Conservation (phyloP, 768 basidiomycete genomes). For the Phlegmacium glaucopus region DNA sequence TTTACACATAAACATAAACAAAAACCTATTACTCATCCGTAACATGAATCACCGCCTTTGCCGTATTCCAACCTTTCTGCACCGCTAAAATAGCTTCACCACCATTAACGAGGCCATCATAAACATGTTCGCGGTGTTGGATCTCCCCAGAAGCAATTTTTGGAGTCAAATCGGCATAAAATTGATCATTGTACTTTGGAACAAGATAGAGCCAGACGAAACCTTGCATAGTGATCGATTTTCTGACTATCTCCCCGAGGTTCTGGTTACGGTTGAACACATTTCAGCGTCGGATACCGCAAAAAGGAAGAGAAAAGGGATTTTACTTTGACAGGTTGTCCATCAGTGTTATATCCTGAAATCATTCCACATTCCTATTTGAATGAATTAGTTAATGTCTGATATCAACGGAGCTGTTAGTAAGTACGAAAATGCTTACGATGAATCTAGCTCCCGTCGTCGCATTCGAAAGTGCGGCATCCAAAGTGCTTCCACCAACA, state of each 20-base stretch:
- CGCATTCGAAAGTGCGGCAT: conserved; percentile 48
- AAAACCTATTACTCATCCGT: conserved; percentile 18
- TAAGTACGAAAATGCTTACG: conserved; percentile 24
- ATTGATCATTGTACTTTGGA: conserved; percentile 34
- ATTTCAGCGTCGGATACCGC: neutral
- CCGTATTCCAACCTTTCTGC: conserved; percentile 28
- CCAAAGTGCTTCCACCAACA: conserved; percentile 59
- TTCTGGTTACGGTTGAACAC: conserved; percentile 25
- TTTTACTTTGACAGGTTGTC: conserved; percentile 24
- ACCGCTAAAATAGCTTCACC: conserved; percentile 29
- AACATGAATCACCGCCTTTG: conserved; percentile 27
- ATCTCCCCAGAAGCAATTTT: conserved; percentile 40
- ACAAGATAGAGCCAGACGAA: conserved; percentile 30
- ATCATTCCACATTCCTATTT: conserved; percentile 43
- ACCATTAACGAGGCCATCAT: conserved; percentile 35
- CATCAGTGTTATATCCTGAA: conserved; percentile 31
- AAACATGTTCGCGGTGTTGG: conserved; percentile 42
- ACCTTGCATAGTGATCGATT: conserved; percentile 33
- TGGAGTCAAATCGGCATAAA: conserved; percentile 37
- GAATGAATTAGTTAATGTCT: neutral
- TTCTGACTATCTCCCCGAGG: conserved; percentile 30
- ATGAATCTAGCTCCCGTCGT: conserved; percentile 43
- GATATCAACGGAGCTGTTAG: neutral
- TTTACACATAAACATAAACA: too few species aligned
- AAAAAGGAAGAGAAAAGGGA: neutral